Conservation (phyloP, 176 grass and related monocot species). For the Rhynchospora pubera region DNA sequence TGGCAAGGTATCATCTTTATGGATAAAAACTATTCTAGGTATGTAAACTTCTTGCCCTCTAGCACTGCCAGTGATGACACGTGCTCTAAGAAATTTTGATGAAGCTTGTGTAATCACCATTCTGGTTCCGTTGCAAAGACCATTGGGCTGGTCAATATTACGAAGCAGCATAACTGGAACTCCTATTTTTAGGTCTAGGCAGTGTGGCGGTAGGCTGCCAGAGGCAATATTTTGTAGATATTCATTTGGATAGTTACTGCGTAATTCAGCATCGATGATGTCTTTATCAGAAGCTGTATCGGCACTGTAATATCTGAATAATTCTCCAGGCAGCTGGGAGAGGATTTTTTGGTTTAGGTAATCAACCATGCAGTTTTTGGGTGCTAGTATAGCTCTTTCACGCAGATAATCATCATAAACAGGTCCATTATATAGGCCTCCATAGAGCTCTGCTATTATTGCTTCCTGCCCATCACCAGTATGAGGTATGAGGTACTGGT, state of each 20-base stretch:
- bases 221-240: not conserved
- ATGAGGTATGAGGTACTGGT: not conserved
- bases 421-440: not conserved
- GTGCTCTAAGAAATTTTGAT: not conserved
- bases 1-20: not conserved
- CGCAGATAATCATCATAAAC: not conserved
- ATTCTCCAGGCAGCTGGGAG: not conserved
- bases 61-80: not conserved
- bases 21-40: not conserved
- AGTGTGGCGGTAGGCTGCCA: no score
- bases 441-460: not conserved
- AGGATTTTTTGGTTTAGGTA: not conserved
- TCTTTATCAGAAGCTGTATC: no score
- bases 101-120: not conserved
- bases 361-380: constrained; percentile 12
- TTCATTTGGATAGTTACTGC: constrained; percentile 8
- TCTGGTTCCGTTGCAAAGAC: constrained; percentile 23
- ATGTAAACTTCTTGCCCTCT: not conserved
- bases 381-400: not conserved
- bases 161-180: no score
- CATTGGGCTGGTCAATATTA: not conserved
- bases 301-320: not conserved
- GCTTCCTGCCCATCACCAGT: not conserved
- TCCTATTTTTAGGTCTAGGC: no score
- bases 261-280: not conserved